Base-by-base conservation (phyloP, 2,329 filamentous ascomycete genomes). In the Aureobasidium melanogenum region DNA sequence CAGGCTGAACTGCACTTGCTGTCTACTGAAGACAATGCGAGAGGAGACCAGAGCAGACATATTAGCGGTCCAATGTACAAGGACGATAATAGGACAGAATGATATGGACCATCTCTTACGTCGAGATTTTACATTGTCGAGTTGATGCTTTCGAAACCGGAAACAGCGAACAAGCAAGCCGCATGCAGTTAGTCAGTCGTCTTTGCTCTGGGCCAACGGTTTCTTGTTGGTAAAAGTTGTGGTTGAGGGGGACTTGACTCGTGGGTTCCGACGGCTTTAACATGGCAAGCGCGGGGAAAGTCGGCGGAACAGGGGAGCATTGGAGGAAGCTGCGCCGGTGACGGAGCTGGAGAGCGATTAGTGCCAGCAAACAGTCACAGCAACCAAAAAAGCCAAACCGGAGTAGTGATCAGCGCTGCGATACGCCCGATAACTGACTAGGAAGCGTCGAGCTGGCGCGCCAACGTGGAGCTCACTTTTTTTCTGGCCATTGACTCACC, bases 401-500 rank as follows among this genome's bases (percentile, higher is more conserved):
- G 41, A 28, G 17, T n/a, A 59, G 56, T 39, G 43, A 50, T 59
- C 54, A 48, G 55, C 43, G 55, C 51, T 39, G 56, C 44, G 56
- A 47, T 47, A 47, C 44, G 44, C 44, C 19, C 44, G 44, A 59
- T 59, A 48, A 24, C 34, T 58, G 54, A 58, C 54, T 58, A 58
- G 44, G 24, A 12, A 44, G 36, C 22, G 22, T 17, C 22, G 22
- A 44, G 54, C 54, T 34, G 41, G 48, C 48, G 54, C 54, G 39
- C 54, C 28, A n/a, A 57, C 52, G 38, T 56, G 54, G 30, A 58
- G 41, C 55, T 58, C 41, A 24, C 41, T 47, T 58, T 58, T 56
- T 58, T 56, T 24, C 55, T 41, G 44, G 19, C 56, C 43, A 59
- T 59, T 59, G 56, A 59, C 43, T 59, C 56, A 59, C 56, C 56